phyloP scores from a whole-genome alignment of 208 protist genomes.

The Strigomonas culicis region DNA sequence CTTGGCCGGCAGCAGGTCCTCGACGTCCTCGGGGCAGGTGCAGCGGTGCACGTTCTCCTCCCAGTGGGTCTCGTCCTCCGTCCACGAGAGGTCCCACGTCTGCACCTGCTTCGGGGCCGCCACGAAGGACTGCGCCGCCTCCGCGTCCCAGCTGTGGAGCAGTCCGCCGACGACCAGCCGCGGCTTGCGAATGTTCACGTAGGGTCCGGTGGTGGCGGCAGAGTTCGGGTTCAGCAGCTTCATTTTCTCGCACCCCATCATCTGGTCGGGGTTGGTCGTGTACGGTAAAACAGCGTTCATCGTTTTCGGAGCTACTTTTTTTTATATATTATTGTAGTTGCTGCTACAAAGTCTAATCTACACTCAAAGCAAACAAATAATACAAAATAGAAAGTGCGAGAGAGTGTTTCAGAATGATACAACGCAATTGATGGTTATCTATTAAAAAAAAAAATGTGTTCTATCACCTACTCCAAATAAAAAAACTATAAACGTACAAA shows the following conservation, averaged over 20 bases:
- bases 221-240: slow-evolving; percentile 74
- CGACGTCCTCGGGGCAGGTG: slow-evolving; percentile 80
- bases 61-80: slow-evolving; percentile 73
- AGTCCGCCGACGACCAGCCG: slow-evolving; percentile 69
- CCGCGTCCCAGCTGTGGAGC: slow-evolving; percentile 80
- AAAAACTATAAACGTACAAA: slow-evolving; percentile 1
- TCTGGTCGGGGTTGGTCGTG: slow-evolving; percentile 76
- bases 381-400: slow-evolving; percentile 16
- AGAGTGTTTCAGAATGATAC: slow-evolving; percentile 9
- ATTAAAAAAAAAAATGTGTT: slow-evolving; percentile 7
- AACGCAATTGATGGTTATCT: slow-evolving; percentile 3
- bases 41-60: slow-evolving; percentile 69
- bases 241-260: slow-evolving; percentile 71
- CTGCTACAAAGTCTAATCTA: background rate
- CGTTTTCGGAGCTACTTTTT: background rate
- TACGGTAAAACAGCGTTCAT: slow-evolving; percentile 88
- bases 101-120: slow-evolving; percentile 46
- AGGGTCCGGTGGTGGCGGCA: slow-evolving; percentile 54
- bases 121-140: slow-evolving; percentile 57
- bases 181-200: slow-evolving; percentile 48
- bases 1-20: slow-evolving; percentile 78
- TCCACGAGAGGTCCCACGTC: slow-evolving; percentile 83
- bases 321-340: background rate
- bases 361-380: background rate
- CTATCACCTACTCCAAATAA: background rate